Base-by-base conservation (phyloP, 306 rosid genomes). In the Vigna trinervia region DNA sequence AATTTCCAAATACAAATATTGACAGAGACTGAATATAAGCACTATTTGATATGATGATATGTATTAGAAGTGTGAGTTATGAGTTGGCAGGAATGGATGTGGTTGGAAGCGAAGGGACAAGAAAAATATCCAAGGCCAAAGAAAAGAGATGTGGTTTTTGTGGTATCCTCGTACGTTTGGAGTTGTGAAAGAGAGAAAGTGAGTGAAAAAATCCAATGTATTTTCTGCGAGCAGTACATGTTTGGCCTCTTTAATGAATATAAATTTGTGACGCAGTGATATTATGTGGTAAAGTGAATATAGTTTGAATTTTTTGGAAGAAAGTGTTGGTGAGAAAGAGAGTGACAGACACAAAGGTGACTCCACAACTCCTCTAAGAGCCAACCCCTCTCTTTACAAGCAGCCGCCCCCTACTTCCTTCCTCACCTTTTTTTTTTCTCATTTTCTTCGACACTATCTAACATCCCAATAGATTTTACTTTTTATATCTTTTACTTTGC, bases 361-460 rank as follows among this genome's bases (percentile, higher is more conserved):
- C 95, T 87, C 88, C 77, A 76, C 39, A 81, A 23, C 62, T 79
- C 85, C 10, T 79, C 97, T 72, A 91, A 89, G 86, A 65, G 90
- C 87, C 89, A 83, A 82, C 26, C 85, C 87, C 81, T 63, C 79
- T 76, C 77, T 69, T 47, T 50, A 73, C 89, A 19, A 83, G 80
- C 52, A 60, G 91, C 81, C 91, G 73, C 78, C 86, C 86, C 86
- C 75, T 48, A 38, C 60, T 69, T 82, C 2, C 58, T 43, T 26
- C 28, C 28, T 23, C 41, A 43, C 77, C 77, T 80, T 5, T 17
- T 19, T 41, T 43, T 6, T 8, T 69, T 19, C 32, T 22, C 9
- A 3, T 12, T 69, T 19, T 9, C 19, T 2, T 26, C 2, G 0
- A 5, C 6, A 32, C 6, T 32, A 4, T 32, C 38, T 32, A 32